Evolutionary conservation across 768 basidiomycete species (phyloP).

Genomic region (Lactarius evosmus): DNA sequence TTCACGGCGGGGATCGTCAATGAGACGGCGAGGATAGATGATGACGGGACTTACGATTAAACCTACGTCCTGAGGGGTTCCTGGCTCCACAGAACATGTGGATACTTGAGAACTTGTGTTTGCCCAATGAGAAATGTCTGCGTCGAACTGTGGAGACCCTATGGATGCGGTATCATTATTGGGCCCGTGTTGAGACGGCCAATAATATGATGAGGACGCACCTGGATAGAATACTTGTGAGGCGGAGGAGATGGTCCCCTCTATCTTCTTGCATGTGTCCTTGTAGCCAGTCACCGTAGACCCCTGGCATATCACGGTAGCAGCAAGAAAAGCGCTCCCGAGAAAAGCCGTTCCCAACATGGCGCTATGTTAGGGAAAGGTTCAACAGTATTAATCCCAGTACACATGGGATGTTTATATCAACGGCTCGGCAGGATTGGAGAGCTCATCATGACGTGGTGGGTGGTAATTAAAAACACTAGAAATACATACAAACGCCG

Average conservation of each 20-base stretch:
- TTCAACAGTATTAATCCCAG: background rate
- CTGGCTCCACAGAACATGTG: conserved; percentile 27
- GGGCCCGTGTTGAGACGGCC: background rate
- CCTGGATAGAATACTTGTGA: conserved; percentile 9
- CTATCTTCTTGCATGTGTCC: background rate
- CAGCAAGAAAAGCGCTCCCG: background rate
- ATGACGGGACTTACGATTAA: conserved; percentile 11
- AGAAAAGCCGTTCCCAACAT: background rate
- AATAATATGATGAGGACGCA: background rate
- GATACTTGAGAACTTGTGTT: conserved; percentile 23
- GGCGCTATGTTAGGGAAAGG: background rate
- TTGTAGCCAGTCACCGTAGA: background rate
- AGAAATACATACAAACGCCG: too few species aligned
- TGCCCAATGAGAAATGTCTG: conserved; percentile 24
- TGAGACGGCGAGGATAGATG: too few species aligned
- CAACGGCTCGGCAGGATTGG: too few species aligned
- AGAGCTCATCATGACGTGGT: too few species aligned
- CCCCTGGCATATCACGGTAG: background rate
- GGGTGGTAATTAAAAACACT: too few species aligned
- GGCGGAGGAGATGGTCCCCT: background rate
- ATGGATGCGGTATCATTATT: background rate
- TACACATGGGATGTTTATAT: background rate
- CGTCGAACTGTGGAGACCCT: conserved; percentile 9
- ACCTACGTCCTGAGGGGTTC: conserved; percentile 23
- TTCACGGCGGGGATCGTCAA: background rate